Evolutionary conservation across 2,329 filamentous ascomycete genomes (phyloP).

Genomic region (Botrytis hyacinthi): DNA sequence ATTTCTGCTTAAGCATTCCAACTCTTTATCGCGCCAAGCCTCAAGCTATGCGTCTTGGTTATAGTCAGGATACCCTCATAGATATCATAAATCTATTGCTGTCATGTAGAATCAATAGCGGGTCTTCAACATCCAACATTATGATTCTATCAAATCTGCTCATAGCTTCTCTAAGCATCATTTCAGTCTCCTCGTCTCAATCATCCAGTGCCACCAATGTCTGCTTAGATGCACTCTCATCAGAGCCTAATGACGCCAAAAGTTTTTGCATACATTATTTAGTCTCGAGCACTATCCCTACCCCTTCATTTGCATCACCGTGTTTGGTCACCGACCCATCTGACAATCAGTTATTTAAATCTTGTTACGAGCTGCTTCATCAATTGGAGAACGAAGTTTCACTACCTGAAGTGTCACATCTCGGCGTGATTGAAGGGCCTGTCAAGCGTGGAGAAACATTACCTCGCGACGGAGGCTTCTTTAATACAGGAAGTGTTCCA

Average conservation of each 20-base stretch:
- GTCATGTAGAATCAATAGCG: neutral
- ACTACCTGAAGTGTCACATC: neutral
- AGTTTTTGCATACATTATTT: neutral
- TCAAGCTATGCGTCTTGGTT: slow-evolving; percentile 1
- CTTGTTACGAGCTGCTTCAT: neutral
- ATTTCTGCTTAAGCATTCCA: slow-evolving; percentile 7
- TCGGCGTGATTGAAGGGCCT: neutral
- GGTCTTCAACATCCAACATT: neutral
- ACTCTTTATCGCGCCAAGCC: neutral
- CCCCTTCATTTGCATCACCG: neutral
- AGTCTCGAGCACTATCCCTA: neutral
- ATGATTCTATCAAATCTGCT: neutral
- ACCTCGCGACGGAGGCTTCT: neutral
- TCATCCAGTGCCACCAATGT: neutral
- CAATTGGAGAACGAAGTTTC: neutral
- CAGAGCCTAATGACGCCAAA: neutral
- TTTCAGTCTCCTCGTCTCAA: neutral
- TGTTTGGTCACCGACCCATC: neutral
- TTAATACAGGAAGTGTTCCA: slow-evolving; percentile 4
- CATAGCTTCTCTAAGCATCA: neutral
- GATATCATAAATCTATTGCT: neutral
- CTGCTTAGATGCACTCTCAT: slow-evolving; percentile 2
- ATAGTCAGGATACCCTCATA: neutral
- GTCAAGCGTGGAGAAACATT: neutral
- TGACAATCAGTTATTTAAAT: neutral